phyloP scores from a whole-genome alignment of 1,284 basidiomycete genomes.

The Chalciporus sp. region DNA sequence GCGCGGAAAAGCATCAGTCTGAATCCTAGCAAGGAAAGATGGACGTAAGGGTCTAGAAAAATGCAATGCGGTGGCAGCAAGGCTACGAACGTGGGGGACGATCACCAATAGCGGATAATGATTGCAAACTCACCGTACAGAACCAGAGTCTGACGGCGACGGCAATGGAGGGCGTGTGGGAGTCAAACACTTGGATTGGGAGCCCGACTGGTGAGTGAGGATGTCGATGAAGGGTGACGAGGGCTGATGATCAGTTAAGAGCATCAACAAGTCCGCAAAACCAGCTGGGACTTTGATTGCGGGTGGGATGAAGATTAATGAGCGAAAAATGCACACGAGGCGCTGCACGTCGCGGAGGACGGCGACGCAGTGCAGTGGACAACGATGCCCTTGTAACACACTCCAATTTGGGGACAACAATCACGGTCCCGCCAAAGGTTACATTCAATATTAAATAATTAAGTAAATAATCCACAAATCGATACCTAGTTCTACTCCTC shows the following conservation, averaged over 20 bases:
- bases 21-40: slow-evolving; percentile 21
- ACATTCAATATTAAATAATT: slow-evolving; percentile 13
- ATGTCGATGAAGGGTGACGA: slow-evolving; percentile 1
- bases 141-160: slow-evolving; percentile 5
- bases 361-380: not conserved
- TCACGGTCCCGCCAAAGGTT: slow-evolving; percentile 3
- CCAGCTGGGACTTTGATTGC: slow-evolving; percentile 1
- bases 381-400: not conserved
- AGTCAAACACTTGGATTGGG: too few relatives aligned
- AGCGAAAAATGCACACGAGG: slow-evolving; percentile 20
- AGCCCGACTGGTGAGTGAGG: too few relatives aligned
- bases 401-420: slow-evolving; percentile 11
- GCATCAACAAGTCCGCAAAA: slow-evolving; percentile 20
- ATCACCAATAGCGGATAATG: slow-evolving; percentile 13
- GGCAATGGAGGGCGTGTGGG: slow-evolving; percentile 6
- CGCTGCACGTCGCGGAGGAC: slow-evolving; percentile 19
- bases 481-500: not conserved
- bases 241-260: slow-evolving; percentile 30
- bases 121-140: slow-evolving; percentile 30
- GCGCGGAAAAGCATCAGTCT: slow-evolving; percentile 21
- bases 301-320: slow-evolving; percentile 13
- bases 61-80: slow-evolving; percentile 42
- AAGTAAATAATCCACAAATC: not conserved
- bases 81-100: slow-evolving; percentile 35
- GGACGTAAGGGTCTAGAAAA: slow-evolving; percentile 20